Base-by-base conservation (phyloP, 345 rosid genomes). In the Toxicodendron radicans region DNA sequence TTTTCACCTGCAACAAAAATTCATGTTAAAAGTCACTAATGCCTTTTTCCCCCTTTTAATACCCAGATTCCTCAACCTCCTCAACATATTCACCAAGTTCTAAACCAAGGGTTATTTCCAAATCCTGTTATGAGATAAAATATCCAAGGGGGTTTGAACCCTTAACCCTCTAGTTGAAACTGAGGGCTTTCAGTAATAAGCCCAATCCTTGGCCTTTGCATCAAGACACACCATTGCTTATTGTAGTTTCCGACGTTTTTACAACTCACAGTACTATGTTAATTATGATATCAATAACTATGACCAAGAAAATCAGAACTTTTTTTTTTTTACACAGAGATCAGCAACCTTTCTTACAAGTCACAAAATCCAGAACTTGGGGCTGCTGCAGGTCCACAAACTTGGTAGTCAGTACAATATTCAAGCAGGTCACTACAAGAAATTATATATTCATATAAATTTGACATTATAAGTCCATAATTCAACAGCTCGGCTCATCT, bases 1-100 rank as follows among this genome's bases (percentile, higher is more conserved):
- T 91, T 83, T 89, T 95, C 30, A 92, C 98, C 98, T 95, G 80
- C 56, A 71, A 71, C 21, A 67, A 70, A 80, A 68, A 30, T 51
- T 53, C 57, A 72, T 71, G 58, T 81, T 64, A 57, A 70, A 27
- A 75, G 24, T 46, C 17, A 68, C 45, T 74, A 45, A 49, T 12
- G 45, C 30, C 30, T 41, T 20, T 38, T 6, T 38, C 8, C 8
- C 43, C 43, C 43, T 38, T 38, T 38, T 38, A 9, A 38, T 38
- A 51, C 54, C 16, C 4, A 51, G 18, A 51, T 13, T 51, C 54
- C 54, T 18, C 18, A 51, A 14, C 54, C 54, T 51, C 18, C 6
- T n/a, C 18, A 13, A 51, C 54, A 51, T 13, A 14, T 51, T 51
- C 54, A 51, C 1, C 6, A 1, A 48, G 4, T 48, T 48, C 17